Percentiles rank a stretch among this genome's conserved stretches.
Evolutionary conservation across 2,329 filamentous ascomycete species (phyloP).

Genomic region (Fusarium stilboides): DNA sequence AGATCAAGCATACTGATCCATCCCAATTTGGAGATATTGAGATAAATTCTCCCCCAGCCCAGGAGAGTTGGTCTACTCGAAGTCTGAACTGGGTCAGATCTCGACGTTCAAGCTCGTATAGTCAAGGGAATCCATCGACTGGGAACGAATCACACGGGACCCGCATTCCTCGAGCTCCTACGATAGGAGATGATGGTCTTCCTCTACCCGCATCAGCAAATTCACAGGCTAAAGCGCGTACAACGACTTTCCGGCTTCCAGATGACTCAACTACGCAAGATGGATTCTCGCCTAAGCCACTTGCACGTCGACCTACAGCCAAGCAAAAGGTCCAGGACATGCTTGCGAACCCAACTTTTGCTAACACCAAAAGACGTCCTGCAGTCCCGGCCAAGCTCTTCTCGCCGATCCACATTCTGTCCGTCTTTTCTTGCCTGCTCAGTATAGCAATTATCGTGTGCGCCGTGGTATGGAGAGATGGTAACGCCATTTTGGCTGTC

Average conservation of each 20-base stretch:
- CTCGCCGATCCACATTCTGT: conserved; percentile 69
- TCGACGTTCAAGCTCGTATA: conserved; percentile 4
- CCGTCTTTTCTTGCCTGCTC: conserved; percentile 65
- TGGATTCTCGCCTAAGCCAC: conserved; percentile 26
- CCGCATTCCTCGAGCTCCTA: conserved; percentile 28
- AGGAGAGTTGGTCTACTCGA: conserved; percentile 25
- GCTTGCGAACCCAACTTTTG: conserved; percentile 60
- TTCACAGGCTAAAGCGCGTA: conserved; percentile 11
- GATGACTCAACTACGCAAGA: conserved; percentile 5
- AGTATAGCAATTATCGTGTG: conserved; percentile 64
- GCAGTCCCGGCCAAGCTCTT: conserved; percentile 64
- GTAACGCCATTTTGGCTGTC: conserved; percentile 60
- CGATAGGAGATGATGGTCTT: conserved; percentile 28
- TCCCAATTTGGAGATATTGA: conserved; percentile 31
- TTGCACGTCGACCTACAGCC: conserved; percentile 54
- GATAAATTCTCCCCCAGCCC: conserved; percentile 9
- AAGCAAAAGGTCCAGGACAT: conserved; percentile 61
- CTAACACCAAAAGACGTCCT: conserved; percentile 56
- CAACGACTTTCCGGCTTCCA: conserved; percentile 21
- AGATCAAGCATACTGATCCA: conserved; percentile 62
- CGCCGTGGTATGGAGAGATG: conserved; percentile 58
- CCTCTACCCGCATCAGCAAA: conserved; percentile 22
- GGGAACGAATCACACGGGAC: conserved; percentile 4
- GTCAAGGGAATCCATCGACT: background rate
- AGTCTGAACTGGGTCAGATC: conserved; percentile 31